Percentiles rank a stretch among this genome's conserved stretches.
Evolutionary conservation across 2,329 filamentous ascomycete species (phyloP).

Genomic region (Sporothrix mexicana): DNA sequence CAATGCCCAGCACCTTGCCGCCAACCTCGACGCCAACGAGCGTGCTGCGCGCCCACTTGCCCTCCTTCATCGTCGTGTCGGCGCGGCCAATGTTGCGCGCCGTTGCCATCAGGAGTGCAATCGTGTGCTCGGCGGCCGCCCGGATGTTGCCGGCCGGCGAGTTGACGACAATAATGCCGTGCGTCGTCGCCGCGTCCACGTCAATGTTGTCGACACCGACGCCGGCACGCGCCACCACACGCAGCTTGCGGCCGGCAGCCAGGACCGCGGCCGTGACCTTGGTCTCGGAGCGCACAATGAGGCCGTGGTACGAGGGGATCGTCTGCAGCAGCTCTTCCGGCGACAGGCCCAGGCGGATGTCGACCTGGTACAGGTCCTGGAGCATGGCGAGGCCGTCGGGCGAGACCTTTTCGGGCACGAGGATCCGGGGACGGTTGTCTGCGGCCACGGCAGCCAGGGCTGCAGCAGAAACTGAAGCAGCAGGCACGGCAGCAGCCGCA

Average conservation of each 20-base stretch:
- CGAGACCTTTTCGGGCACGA: conserved; percentile 81
- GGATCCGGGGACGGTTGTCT: conserved; percentile 53
- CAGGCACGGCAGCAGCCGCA: conserved; percentile 27
- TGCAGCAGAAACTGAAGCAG: conserved; percentile 6
- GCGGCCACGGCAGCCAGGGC: background rate
- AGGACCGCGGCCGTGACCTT: conserved; percentile 75
- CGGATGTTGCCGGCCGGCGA: conserved; percentile 80
- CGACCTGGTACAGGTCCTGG: conserved; percentile 69
- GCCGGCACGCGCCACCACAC: conserved; percentile 79
- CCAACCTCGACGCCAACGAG: conserved; percentile 80
- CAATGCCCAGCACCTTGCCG: conserved; percentile 75
- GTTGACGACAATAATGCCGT: conserved; percentile 81
- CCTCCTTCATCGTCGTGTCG: conserved; percentile 70
- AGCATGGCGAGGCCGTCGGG: conserved; percentile 76
- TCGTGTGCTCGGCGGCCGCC: conserved; percentile 78
- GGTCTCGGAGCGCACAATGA: conserved; percentile 82
- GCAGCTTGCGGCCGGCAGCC: conserved; percentile 68
- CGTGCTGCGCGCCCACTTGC: conserved; percentile 75
- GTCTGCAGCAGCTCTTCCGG: conserved; percentile 65
- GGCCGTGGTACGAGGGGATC: conserved; percentile 74
- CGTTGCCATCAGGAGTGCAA: conserved; percentile 74
- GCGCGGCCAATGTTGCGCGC: conserved; percentile 76
- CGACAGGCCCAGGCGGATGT: conserved; percentile 67
- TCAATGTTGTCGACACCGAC: conserved; percentile 86
- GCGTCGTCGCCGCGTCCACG: conserved; percentile 71